Evolutionary conservation across 2,329 filamentous ascomycete species (phyloP).

Genomic region (Pestalotiopsis sp.): DNA sequence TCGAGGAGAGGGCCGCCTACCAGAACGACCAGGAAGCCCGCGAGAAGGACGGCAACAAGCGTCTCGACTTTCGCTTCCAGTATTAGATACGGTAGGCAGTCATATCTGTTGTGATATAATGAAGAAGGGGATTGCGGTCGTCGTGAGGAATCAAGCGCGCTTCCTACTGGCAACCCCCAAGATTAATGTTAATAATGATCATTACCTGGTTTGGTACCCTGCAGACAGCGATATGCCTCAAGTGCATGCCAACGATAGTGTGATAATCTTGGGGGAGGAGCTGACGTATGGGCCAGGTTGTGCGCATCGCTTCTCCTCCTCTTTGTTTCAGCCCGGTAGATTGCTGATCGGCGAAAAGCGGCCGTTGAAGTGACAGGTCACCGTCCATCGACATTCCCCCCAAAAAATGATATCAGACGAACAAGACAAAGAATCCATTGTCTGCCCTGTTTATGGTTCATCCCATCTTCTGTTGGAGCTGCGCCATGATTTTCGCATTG

Average conservation of each 20-base stretch:
- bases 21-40: constrained; percentile 44
- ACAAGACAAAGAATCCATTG: too few relatives aligned
- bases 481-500: background rate
- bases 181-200: background rate
- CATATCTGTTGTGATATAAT: background rate
- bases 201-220: background rate
- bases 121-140: background rate
- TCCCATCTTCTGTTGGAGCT: background rate
- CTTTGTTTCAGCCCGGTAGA: background rate
- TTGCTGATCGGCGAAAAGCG: background rate
- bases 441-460: too few relatives aligned
- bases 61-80: constrained; percentile 52
- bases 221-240: background rate
- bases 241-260: background rate
- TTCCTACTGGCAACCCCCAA: background rate
- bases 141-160: too few relatives aligned
- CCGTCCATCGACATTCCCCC: background rate
- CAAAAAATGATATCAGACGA: background rate
- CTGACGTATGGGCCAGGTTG: background rate
- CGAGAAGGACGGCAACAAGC: constrained; percentile 50
- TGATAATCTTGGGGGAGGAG: background rate
- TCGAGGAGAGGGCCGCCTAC: constrained; percentile 45
- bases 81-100: background rate
- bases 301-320: background rate
- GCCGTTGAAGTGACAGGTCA: background rate